These are phyloP conservation scores for Chondrus crispus DNA, from an alignment of 23 red algal species.

Conservation along the genomic window DNA sequence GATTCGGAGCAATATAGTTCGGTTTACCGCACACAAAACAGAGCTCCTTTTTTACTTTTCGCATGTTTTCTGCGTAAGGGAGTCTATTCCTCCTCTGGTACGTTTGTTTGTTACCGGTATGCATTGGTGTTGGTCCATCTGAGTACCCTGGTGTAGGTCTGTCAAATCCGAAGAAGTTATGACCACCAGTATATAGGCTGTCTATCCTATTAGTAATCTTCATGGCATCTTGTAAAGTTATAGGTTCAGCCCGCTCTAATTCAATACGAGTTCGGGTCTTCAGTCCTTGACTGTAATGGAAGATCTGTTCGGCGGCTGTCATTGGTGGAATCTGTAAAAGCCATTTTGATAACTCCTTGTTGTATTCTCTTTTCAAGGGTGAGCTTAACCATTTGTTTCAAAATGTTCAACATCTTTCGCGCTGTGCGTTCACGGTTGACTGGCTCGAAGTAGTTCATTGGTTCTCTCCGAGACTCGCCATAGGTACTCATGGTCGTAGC, in stretches of 20 bases:
- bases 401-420: not conserved
- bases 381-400: not conserved
- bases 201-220: not conserved
- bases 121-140: not conserved
- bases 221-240: not conserved
- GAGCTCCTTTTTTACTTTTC: not conserved
- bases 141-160: not conserved
- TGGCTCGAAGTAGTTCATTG: not conserved
- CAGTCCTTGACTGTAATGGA: not conserved
- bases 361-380: not conserved
- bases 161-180: not conserved
- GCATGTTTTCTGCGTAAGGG: not conserved
- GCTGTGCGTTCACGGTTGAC: not conserved
- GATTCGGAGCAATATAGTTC: not conserved
- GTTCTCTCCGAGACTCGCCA: not conserved
- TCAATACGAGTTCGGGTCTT: not conserved
- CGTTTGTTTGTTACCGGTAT: not conserved
- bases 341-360: not conserved
- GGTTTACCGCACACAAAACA: not conserved
- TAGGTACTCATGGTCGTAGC: not conserved
- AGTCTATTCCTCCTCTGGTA: not conserved
- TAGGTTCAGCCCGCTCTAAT: not conserved
- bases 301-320: not conserved
- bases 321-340: not conserved
- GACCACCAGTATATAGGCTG: not conserved